Conservation (phyloP, 169 alveolate genomes). For the Plasmodium fragile region DNA sequence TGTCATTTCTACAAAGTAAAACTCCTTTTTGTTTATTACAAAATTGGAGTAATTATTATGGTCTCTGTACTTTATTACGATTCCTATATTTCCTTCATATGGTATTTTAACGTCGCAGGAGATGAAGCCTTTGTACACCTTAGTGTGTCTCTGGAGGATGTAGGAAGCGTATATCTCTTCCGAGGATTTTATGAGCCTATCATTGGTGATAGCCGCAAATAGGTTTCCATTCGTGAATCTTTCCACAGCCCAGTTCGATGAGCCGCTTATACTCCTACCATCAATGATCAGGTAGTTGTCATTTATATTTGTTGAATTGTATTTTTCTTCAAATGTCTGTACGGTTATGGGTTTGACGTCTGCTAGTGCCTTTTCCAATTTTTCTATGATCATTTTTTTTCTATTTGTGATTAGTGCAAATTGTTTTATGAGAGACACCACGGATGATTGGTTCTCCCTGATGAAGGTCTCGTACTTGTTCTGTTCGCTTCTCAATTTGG, state of each 20-base stretch:
- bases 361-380: constrained; percentile 28
- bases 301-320: constrained; percentile 43
- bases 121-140: constrained; percentile 64
- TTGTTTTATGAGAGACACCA: constrained; percentile 27
- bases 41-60: constrained; percentile 51
- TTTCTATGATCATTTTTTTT: constrained; percentile 38
- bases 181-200: constrained; percentile 16
- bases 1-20: constrained; percentile 43
- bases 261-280: constrained; percentile 20
- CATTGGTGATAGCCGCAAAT: constrained; percentile 59
- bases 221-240: constrained; percentile 52
- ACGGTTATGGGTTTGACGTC: constrained; percentile 40
- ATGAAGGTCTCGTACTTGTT: constrained; percentile 1
- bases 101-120: constrained; percentile 58
- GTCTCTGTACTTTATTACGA: constrained; percentile 57
- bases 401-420: constrained; percentile 40
- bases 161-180: constrained; percentile 61
- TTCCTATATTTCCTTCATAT: constrained; percentile 63
- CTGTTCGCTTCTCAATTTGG: constrained; percentile 28
- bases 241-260: constrained; percentile 73
- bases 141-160: constrained; percentile 50
- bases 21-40: constrained; percentile 50
- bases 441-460: constrained; percentile 4
- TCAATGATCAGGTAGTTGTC: constrained; percentile 59
- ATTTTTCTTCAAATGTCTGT: constrained; percentile 39